Evolutionary conservation across 228 moss, liverwort and hornwort genomes (phyloP).

Genomic region (Sphagnum fallax): DNA sequence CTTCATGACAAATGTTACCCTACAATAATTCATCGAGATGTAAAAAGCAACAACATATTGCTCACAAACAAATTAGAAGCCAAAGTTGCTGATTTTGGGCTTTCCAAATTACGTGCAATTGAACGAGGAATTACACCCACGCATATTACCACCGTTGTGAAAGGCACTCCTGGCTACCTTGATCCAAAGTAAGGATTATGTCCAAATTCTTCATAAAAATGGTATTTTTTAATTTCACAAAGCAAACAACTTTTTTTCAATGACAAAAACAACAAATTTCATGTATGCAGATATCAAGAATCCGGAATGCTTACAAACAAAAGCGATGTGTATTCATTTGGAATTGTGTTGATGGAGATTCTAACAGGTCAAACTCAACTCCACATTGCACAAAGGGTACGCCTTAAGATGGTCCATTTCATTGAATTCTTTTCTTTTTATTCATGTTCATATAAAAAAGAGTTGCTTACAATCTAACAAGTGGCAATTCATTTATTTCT

Average conservation of each 20-base stretch:
- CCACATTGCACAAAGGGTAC: slow-evolving; percentile 8
- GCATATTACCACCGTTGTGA: slow-evolving; percentile 65
- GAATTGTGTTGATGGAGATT: slow-evolving; percentile 48
- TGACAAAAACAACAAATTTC: neutral
- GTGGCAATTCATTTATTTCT: neutral
- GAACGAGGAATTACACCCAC: slow-evolving; percentile 32
- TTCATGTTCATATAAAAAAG: neutral
- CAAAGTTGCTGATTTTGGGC: slow-evolving; percentile 68
- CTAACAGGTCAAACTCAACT: slow-evolving; percentile 30
- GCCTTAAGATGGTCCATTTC: slow-evolving; percentile 1
- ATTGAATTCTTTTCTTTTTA: neutral
- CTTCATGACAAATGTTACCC: slow-evolving; percentile 53
- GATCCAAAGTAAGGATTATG: slow-evolving; percentile 50
- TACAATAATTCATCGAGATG: slow-evolving; percentile 50
- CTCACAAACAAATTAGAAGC: slow-evolving; percentile 33
- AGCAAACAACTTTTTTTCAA: neutral
- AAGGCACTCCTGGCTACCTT: slow-evolving; percentile 72
- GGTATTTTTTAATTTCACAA: too few relatives aligned
- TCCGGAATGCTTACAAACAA: slow-evolving; percentile 38
- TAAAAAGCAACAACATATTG: slow-evolving; percentile 63
- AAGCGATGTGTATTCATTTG: slow-evolving; percentile 61
- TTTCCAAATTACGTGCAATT: slow-evolving; percentile 41
- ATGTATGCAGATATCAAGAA: slow-evolving; percentile 25
- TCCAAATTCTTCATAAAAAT: too few relatives aligned
- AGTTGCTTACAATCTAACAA: neutral